Percentiles rank a stretch among this genome's conserved stretches.
Evolutionary conservation across 2,329 filamentous ascomycete species (phyloP).

Genomic region (Plenodomus biglobosus): DNA sequence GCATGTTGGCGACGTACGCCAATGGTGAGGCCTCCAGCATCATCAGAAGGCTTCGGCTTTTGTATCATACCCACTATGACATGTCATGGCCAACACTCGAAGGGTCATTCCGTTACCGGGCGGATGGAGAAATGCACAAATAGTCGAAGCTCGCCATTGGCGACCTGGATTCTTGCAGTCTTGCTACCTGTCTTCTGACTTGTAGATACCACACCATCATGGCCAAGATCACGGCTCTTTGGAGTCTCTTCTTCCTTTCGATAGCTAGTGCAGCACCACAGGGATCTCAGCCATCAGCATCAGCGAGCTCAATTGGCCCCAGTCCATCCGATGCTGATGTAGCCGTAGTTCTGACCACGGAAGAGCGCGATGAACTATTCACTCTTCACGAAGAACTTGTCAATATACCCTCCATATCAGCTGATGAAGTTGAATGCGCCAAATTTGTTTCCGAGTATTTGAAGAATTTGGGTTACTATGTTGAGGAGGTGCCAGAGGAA

Average conservation of each 20-base stretch:
- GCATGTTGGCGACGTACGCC: neutral
- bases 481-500: constrained; percentile 50
- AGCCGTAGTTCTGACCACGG: constrained; percentile 8
- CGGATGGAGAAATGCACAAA: neutral
- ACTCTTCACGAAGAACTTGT: constrained; percentile 27
- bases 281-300: neutral
- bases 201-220: neutral
- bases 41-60: neutral
- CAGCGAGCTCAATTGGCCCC: neutral
- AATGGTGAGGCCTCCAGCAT: neutral
- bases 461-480: constrained; percentile 50
- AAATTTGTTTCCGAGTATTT: constrained; percentile 69
- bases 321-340: constrained; percentile 1
- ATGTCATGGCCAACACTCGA: neutral
- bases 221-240: neutral
- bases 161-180: neutral
- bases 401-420: constrained; percentile 40
- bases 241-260: neutral
- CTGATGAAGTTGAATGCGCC: constrained; percentile 67
- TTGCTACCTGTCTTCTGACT: neutral
- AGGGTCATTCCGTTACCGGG: neutral
- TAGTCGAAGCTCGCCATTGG: neutral
- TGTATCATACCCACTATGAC: neutral
- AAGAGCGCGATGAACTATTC: constrained; percentile 26
- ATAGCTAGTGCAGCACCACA: neutral